Evolutionary conservation across 139 green algal species (phyloP), one percentile per base, ranked within the genome.

Genomic region (Yamagishiella unicocca): DNA sequence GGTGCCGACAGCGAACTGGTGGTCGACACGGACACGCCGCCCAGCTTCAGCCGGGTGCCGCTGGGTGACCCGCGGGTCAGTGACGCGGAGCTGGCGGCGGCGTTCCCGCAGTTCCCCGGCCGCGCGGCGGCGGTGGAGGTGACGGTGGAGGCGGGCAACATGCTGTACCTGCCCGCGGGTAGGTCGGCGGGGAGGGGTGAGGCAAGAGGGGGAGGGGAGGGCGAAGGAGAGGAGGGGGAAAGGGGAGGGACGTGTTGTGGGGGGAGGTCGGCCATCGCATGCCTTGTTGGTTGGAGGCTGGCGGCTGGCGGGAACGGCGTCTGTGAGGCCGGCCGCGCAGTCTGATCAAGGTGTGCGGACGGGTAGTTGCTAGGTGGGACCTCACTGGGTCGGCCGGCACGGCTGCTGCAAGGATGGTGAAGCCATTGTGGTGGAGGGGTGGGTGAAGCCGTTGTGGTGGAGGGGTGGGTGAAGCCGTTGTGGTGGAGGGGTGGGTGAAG

Each of bases 101-200:
- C 37, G 10, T 96, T 94, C 62, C 94, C 95, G 0, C 53, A 64
- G 10, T 98, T 97, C 84, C 96, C 96, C 22, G 94, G 93, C 14
- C 58, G 85, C 21, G 81, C 40, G 4, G 89, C 91, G 42, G 93
- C 92, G 21, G 14, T 94, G 54, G 91, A 93, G 72, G 90, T 90
- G 5, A 17, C 90, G 75, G 87, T 98, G 76, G 27, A 74, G 31
- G 93, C 94, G 42, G 96, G 96, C 0, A 31, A 96, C 75, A 95
- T 94, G 92, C 91, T 98, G 77, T 97, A 96, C 89, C 82, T 98
- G 82, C 96, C 96, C 17, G 92, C 93, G 74, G 93, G 90, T 89
- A 54, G 81, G 81, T 43, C 8, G 40, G 38, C 21, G 54, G 54
- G 58, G 35, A 35, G 77, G 5, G 22, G 58, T 33, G 76, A 27